Evolutionary conservation across 73 alveolate genomes (phyloP).

Genomic region (Tetrahymena elliotti): DNA sequence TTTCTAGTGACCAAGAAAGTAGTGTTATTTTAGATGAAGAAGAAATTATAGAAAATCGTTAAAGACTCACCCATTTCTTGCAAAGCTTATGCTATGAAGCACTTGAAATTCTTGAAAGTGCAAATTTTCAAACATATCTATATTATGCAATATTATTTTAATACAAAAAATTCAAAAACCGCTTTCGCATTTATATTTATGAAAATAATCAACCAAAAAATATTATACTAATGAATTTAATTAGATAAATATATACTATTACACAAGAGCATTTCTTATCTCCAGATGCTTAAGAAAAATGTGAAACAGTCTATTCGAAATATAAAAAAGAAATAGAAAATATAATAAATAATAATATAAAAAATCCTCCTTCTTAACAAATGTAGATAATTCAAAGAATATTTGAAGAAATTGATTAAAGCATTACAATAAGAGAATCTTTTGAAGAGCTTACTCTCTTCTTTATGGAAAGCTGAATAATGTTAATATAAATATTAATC

Average conservation of each 20-base stretch:
- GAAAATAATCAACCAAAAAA: neutral
- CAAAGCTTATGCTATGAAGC: neutral
- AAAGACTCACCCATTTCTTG: neutral
- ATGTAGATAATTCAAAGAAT: neutral
- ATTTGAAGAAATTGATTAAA: neutral
- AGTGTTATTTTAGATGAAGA: neutral
- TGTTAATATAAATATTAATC: neutral
- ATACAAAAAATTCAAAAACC: neutral
- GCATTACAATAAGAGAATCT: neutral
- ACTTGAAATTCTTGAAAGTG: neutral
- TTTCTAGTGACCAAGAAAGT: neutral
- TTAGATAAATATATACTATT: no score
- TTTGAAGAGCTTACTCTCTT: neutral
- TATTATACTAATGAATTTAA: neutral
- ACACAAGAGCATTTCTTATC: neutral
- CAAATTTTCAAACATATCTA: neutral
- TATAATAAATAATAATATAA: no score
- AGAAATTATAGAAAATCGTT: neutral
- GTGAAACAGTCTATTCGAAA: neutral
- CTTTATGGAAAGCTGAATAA: neutral
- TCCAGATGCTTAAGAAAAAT: neutral
- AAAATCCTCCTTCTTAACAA: neutral
- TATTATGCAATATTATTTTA: neutral
- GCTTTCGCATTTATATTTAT: neutral
- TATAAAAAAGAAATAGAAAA: neutral